A percentile compares a stretch with the other conserved stretches of the same genome.
Evolutionary conservation across 108 stramenopile species (phyloP).

Genomic region (Discostella pseudostelligera): DNA sequence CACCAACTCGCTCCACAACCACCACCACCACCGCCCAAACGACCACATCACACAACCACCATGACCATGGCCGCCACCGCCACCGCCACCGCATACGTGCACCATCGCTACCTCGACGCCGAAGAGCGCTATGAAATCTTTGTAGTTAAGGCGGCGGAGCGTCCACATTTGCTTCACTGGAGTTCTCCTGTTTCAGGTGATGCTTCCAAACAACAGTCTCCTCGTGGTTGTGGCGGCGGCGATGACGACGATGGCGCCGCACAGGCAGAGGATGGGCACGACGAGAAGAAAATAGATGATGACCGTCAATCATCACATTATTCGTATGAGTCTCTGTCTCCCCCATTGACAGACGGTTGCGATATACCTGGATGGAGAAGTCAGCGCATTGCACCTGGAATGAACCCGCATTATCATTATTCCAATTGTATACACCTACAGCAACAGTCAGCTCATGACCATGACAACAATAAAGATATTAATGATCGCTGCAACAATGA

Average conservation of each 20-base stretch:
- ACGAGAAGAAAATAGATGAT: slow-evolving; percentile 42
- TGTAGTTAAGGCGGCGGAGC: slow-evolving; percentile 72
- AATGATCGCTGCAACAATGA: not conserved
- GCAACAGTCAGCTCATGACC: not conserved
- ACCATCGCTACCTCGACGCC: slow-evolving; percentile 41
- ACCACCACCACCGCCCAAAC: too few species aligned
- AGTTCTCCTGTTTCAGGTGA: too few species aligned
- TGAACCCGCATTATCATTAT: too few species aligned
- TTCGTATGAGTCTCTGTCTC: too few species aligned
- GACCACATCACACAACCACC: too few species aligned
- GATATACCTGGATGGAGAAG: slow-evolving; percentile 76
- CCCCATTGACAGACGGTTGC: slow-evolving; percentile 73
- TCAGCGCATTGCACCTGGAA: slow-evolving; percentile 37
- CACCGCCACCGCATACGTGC: slow-evolving; percentile 1
- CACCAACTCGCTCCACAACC: too few species aligned
- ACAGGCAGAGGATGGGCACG: slow-evolving; percentile 7
- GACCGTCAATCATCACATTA: too few species aligned
- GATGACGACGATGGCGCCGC: not conserved
- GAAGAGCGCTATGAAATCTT: slow-evolving; percentile 80
- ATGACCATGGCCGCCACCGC: too few species aligned
- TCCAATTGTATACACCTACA: not conserved
- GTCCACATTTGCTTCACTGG: slow-evolving; percentile 65
- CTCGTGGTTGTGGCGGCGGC: not conserved
- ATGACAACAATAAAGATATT: not conserved
- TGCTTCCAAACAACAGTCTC: not conserved